phyloP scores from a whole-genome alignment of 148 eudicot species.

The Vaccinium vitisidaea region DNA sequence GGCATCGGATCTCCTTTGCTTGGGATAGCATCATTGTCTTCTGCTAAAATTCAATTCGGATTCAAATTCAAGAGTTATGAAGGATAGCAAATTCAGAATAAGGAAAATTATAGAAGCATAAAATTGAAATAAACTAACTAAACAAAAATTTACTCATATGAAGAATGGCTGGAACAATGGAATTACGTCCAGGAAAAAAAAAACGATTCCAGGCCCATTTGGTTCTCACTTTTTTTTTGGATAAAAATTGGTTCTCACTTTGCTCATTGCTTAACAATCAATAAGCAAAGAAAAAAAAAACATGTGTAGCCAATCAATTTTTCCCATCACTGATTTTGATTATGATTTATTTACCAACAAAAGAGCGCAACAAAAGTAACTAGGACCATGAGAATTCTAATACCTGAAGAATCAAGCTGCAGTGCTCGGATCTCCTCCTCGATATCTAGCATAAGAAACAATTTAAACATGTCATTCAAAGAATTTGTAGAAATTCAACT shows the following conservation, averaged over 20 bases:
- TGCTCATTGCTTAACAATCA: background rate
- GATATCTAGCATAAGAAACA: conserved; percentile 40
- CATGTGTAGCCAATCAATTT: background rate
- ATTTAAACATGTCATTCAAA: background rate
- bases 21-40: conserved; percentile 35
- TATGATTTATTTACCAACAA: background rate
- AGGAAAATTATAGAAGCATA: background rate
- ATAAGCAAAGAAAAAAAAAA: background rate
- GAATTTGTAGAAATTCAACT: background rate
- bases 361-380: background rate
- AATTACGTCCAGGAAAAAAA: background rate
- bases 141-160: background rate
- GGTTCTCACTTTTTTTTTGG: background rate
- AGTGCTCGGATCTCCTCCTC: conserved; percentile 76
- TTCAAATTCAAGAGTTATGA: background rate
- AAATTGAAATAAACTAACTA: background rate
- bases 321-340: background rate
- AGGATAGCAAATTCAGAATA: background rate
- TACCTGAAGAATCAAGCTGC: conserved; percentile 95
- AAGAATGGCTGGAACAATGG: background rate
- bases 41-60: conserved; percentile 33
- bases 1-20: conserved; percentile 36
- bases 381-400: background rate
- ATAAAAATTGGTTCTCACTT: background rate
- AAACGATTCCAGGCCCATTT: background rate